A percentile compares a stretch with the other conserved stretches of the same genome.
Conservation (phyloP, 2,329 filamentous ascomycete species). For the Trichoderma brevicompactum region DNA sequence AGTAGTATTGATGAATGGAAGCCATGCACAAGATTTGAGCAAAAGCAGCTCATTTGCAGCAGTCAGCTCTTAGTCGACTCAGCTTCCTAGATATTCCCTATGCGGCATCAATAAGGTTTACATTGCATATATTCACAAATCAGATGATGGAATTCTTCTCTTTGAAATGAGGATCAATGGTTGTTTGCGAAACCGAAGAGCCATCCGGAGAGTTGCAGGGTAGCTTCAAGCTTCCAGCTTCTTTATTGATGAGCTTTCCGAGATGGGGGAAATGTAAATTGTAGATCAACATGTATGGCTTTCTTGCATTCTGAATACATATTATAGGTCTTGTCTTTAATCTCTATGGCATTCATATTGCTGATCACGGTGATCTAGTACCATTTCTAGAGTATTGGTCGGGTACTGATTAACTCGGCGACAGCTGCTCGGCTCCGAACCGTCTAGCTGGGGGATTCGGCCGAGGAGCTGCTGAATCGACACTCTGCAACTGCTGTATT, state of each 20-base stretch:
- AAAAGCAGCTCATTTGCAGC: too few relatives aligned
- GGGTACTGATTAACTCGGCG: not conserved
- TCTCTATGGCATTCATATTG: not conserved
- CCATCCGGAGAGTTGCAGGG: not conserved
- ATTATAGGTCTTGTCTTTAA: not conserved
- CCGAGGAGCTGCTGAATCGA: too few relatives aligned
- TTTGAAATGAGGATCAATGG: too few relatives aligned
- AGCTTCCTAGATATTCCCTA: too few relatives aligned
- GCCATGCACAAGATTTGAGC: too few relatives aligned
- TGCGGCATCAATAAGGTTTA: too few relatives aligned
- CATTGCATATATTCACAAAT: too few relatives aligned
- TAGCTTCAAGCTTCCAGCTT: not conserved
- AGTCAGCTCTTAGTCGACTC: too few relatives aligned
- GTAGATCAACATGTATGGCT: constrained; percentile 8
- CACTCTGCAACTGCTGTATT: not conserved
- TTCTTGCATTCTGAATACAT: not conserved
- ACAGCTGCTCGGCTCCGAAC: not conserved
- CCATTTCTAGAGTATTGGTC: not conserved
- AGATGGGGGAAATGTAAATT: not conserved
- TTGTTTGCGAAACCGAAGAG: not conserved
- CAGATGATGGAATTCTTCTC: too few relatives aligned
- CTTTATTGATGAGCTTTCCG: not conserved
- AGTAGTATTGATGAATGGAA: too few relatives aligned
- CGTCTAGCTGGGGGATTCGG: not conserved
- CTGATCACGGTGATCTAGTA: not conserved